Percentiles rank a stretch among this genome's conserved stretches.
phyloP scores from a whole-genome alignment of 345 rosid species.

The Hibiscus mutabilis region DNA sequence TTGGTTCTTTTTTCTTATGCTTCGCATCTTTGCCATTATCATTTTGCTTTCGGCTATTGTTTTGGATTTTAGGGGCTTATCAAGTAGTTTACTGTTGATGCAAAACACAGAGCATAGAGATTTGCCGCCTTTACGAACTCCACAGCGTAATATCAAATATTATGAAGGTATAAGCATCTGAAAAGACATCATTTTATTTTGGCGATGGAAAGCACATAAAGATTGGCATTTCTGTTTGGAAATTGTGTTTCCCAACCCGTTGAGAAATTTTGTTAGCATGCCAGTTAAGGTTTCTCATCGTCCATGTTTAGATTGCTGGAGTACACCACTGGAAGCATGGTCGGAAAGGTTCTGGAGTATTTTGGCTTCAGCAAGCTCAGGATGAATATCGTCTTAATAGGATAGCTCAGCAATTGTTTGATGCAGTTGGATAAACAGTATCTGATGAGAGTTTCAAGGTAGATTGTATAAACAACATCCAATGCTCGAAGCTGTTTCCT shows the following conservation, averaged over 20 bases:
- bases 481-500: background rate
- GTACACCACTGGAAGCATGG: constrained; percentile 96
- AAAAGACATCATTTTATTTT: constrained; percentile 4
- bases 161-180: constrained; percentile 58
- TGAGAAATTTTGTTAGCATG: background rate
- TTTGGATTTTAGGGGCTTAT: background rate
- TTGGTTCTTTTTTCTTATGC: constrained; percentile 1
- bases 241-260: background rate
- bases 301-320: constrained; percentile 62
- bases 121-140: constrained; percentile 82
- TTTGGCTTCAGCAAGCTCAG: constrained; percentile 90
- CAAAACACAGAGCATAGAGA: constrained; percentile 65
- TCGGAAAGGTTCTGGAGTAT: constrained; percentile 74
- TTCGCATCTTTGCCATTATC: background rate
- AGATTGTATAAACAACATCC: background rate
- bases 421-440: constrained; percentile 83
- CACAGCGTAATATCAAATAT: constrained; percentile 53
- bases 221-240: background rate
- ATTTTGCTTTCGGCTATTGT: background rate
- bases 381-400: constrained; percentile 63
- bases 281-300: background rate
- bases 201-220: background rate
- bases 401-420: constrained; percentile 85
- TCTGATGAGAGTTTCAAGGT: constrained; percentile 95
- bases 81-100: constrained; percentile 13